Percentiles rank a stretch among this genome's conserved stretches.
These are phyloP conservation scores for Tardiomyces blankii DNA, from an alignment of 1,139 yeast species.

Conservation along the genomic window DNA sequence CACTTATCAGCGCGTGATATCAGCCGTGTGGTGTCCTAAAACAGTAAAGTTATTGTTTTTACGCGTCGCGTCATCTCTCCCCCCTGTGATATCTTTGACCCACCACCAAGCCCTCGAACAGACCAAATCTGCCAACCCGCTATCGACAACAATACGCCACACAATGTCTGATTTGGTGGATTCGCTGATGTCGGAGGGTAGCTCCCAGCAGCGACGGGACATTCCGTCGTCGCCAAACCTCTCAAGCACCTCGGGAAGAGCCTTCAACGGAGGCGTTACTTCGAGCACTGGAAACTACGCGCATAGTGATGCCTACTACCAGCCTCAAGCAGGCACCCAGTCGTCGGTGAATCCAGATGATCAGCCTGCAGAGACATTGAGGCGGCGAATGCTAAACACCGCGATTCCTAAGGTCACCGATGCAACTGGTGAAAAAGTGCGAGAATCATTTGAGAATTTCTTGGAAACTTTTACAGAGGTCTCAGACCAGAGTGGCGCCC, in stretches of 20 bases:
- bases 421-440: constrained; percentile 85
- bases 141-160: not conserved
- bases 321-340: not conserved
- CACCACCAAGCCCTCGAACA: too few relatives aligned
- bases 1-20: too few relatives aligned
- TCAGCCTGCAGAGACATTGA: constrained; percentile 1
- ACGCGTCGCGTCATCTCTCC: too few relatives aligned
- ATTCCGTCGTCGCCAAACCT: not conserved
- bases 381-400: not conserved
- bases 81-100: too few relatives aligned
- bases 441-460: constrained; percentile 82
- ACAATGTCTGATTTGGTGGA: not conserved
- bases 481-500: constrained; percentile 17
- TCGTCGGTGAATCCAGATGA: not conserved
- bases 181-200: not conserved
- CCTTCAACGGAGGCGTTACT: not conserved
- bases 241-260: not conserved
- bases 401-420: constrained; percentile 77
- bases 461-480: constrained; percentile 45
- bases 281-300: not conserved
- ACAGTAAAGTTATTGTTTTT: too few relatives aligned
- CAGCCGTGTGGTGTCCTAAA: too few relatives aligned
- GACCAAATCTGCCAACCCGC: too few relatives aligned
- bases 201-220: not conserved
- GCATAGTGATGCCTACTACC: not conserved